Evolutionary conservation across 352 stramenopile species (phyloP).

Genomic region (Phytopythium kandeliae): DNA sequence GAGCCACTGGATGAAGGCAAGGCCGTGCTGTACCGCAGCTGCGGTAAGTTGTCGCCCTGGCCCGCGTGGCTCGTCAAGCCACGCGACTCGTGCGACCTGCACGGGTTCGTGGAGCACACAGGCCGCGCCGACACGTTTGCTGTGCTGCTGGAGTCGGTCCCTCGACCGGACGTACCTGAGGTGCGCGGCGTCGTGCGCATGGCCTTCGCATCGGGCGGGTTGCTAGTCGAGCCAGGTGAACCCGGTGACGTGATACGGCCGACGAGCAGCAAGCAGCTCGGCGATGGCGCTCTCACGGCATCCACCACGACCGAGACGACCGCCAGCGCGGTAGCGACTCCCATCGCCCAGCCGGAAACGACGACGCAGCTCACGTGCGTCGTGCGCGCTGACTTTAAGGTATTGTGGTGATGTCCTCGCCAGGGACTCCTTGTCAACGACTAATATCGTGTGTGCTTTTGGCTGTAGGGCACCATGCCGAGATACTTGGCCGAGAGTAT

Average conservation of each 20-base stretch:
- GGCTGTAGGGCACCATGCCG: slow-evolving; percentile 34
- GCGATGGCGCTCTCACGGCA: neutral
- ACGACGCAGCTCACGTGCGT: slow-evolving; percentile 45
- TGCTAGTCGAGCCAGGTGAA: slow-evolving; percentile 50
- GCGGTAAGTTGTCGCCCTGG: slow-evolving; percentile 70
- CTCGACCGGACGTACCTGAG: slow-evolving; percentile 57
- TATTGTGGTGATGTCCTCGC: too few species aligned
- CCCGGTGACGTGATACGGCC: slow-evolving; percentile 13
- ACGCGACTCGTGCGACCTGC: slow-evolving; percentile 73
- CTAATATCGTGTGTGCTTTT: neutral
- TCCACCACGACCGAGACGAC: slow-evolving; percentile 1
- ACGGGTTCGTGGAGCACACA: slow-evolving; percentile 71
- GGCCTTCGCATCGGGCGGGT: slow-evolving; percentile 65
- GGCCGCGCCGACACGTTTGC: slow-evolving; percentile 53
- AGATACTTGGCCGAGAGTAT: slow-evolving; percentile 70
- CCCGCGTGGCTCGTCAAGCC: slow-evolving; percentile 75
- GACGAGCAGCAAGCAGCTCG: slow-evolving; percentile 5
- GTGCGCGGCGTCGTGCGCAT: slow-evolving; percentile 65
- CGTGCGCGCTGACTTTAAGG: slow-evolving; percentile 57
- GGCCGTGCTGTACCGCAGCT: slow-evolving; percentile 62
- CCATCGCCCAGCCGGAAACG: slow-evolving; percentile 2
- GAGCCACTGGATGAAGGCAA: slow-evolving; percentile 63
- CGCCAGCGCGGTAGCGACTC: neutral
- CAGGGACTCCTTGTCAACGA: too few species aligned
- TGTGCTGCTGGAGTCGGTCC: slow-evolving; percentile 65